Evolutionary conservation across 1,284 basidiomycete species (phyloP).

Genomic region (Phellopilus nigrolimitatus): DNA sequence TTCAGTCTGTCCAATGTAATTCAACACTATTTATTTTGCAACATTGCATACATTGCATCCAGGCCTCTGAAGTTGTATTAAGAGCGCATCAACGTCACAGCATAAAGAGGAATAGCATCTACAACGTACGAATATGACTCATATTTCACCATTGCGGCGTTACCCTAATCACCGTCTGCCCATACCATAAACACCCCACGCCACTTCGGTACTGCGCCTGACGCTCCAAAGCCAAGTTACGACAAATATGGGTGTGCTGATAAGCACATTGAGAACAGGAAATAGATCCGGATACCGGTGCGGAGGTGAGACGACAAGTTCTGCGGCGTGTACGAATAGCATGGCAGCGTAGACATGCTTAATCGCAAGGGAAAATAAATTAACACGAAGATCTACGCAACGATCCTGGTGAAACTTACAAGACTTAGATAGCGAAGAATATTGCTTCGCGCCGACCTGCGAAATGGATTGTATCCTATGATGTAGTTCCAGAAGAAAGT

Average conservation of each 20-base stretch:
- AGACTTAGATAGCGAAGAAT: conserved; percentile 55
- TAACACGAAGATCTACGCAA: conserved; percentile 2
- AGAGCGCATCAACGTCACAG: neutral
- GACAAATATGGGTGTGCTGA: conserved; percentile 75
- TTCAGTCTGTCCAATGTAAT: too few relatives aligned
- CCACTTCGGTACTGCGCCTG: conserved; percentile 59
- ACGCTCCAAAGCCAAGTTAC: conserved; percentile 76
- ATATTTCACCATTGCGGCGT: neutral
- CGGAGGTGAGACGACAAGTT: conserved; percentile 59
- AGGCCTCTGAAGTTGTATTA: too few relatives aligned
- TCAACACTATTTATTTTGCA: too few relatives aligned
- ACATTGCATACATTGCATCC: too few relatives aligned
- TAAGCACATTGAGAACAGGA: conserved; percentile 80
- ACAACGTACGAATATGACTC: neutral
- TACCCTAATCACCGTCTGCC: conserved; percentile 13
- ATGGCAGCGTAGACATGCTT: conserved; percentile 63
- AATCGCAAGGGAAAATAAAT: conserved; percentile 5
- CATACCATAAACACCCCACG: conserved; percentile 54
- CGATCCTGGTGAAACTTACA: conserved; percentile 39
- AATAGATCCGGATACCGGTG: conserved; percentile 82
- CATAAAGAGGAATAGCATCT: neutral
- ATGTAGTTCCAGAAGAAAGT: conserved; percentile 77
- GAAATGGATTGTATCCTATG: conserved; percentile 70
- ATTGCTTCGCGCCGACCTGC: conserved; percentile 32
- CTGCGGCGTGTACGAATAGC: conserved; percentile 56